A percentile compares a stretch with the other conserved stretches of the same genome.
Evolutionary conservation across 2,329 filamentous ascomycete genomes (phyloP).

Genomic region (Phaeosphaeriaceae sp.): DNA sequence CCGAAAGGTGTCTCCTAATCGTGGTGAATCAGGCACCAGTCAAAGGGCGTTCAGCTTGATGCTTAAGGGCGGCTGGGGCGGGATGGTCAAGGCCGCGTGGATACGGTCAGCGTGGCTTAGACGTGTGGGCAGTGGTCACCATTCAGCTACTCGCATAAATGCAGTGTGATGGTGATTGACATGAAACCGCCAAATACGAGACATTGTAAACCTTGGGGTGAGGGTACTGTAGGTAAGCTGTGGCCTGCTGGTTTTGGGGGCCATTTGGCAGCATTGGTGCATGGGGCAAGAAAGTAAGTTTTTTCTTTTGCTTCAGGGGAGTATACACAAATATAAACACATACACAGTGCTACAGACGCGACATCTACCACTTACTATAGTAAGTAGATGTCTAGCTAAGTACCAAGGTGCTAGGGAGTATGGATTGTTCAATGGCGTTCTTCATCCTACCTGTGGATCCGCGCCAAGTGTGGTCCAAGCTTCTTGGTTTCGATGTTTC

Average conservation of each 20-base stretch:
- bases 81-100: conserved; percentile 13
- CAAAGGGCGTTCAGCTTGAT: conserved; percentile 13
- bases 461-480: neutral
- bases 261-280: conserved; percentile 18
- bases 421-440: no score
- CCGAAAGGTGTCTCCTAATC: conserved; percentile 18
- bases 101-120: conserved; percentile 38
- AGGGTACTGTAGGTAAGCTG: neutral
- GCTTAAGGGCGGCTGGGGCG: conserved; percentile 16
- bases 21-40: conserved; percentile 43
- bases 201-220: neutral
- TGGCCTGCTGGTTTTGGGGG: conserved; percentile 1
- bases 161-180: conserved; percentile 9
- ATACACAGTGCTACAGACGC: no score
- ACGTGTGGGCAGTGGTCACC: conserved; percentile 25
- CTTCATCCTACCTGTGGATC: no score
- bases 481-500: neutral
- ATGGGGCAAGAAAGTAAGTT: no score
- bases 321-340: no score
- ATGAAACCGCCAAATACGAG: conserved; percentile 15
- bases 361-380: no score
- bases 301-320: no score
- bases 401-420: no score
- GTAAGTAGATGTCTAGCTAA: no score
- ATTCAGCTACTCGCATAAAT: conserved; percentile 23